Base-by-base conservation (phyloP, 805 yeast species). In the Yamadazyma tumulicola region DNA sequence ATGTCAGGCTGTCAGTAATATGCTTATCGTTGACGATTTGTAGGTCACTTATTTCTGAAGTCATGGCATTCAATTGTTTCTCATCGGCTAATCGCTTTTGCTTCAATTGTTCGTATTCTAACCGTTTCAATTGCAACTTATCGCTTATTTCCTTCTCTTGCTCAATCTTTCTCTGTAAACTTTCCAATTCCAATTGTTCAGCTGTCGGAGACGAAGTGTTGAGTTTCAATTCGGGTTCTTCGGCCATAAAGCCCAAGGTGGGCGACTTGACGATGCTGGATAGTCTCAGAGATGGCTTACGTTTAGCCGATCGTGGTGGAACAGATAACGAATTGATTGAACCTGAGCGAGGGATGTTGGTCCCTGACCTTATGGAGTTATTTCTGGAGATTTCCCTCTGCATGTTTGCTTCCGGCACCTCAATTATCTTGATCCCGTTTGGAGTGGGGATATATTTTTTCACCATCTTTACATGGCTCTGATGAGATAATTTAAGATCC, bases 391-490 rank as follows among this genome's bases (percentile, higher is more conserved):
- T 52, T 36, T 66, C 70, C 39, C 57, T 51, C 32, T 61, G 52
- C 38, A 59, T 51, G 24, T 54, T 48, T 9, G 69, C 71, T 37
- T 62, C 70, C 0, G 87, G 85, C 3, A 83, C 88, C 46, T 83
- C 89, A 4, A 83, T 64, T 7, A 81, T 68, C 32, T 79, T 73
- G 36, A 83, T 66, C 10, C 93, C 93, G 46, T 75, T 69, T 3
- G 85, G 79, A 2, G 87, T 80, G 2, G 93, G 91, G 29, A 83
- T 69, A 59, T 82, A 83, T 43, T 76, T 80, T 45, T 79, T 81
- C 7, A 81, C 72, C 60, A 74, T 80, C 35, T 63, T 72, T 10
- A 49, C 56, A 14, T 37, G 34, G 11, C 26, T 19, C 7, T 16
- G 12, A 32, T 56, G 61, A 2, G 49, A 33, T 35, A 65, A 48